These are phyloP conservation scores for Claviceps cyperi DNA, from an alignment of 2,329 filamentous ascomycete genomes.

Conservation along the genomic window DNA sequence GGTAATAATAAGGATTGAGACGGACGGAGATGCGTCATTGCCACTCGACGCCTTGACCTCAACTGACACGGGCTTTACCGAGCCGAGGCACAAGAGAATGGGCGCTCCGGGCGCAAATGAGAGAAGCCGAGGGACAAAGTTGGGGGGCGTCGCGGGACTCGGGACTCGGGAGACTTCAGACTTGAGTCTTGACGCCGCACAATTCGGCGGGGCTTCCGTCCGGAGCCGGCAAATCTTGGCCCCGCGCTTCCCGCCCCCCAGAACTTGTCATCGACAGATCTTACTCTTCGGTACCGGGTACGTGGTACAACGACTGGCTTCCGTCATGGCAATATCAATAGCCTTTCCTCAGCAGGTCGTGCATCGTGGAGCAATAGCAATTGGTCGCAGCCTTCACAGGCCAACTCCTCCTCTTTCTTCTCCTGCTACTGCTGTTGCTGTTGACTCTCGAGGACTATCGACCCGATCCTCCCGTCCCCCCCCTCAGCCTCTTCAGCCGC, in stretches of 20 bases:
- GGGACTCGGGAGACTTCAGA: background rate
- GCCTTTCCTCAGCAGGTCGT: background rate
- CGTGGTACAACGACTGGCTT: background rate
- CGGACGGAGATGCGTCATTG: no score
- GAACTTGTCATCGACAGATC: no score
- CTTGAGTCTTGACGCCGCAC: no score
- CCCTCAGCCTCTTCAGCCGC: background rate
- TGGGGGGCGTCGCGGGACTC: background rate
- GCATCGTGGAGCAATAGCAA: background rate
- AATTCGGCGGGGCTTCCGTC: no score
- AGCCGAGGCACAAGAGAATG: conserved; percentile 3
- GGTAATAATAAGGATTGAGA: no score
- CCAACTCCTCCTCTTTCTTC: background rate
- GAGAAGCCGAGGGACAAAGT: conserved; percentile 3
- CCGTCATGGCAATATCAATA: background rate
- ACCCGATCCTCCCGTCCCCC: background rate
- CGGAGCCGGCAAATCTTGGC: conserved; percentile 7
- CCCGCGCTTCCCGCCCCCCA: background rate
- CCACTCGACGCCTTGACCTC: no score
- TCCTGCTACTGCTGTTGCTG: no score
- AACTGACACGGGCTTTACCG: no score
- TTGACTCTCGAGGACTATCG: conserved; percentile 1
- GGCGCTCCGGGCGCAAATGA: background rate
- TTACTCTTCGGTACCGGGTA: background rate
- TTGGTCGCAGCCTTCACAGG: background rate